phyloP scores from a whole-genome alignment of 2,329 filamentous ascomycete genomes.

The Botrytis paeoniae region DNA sequence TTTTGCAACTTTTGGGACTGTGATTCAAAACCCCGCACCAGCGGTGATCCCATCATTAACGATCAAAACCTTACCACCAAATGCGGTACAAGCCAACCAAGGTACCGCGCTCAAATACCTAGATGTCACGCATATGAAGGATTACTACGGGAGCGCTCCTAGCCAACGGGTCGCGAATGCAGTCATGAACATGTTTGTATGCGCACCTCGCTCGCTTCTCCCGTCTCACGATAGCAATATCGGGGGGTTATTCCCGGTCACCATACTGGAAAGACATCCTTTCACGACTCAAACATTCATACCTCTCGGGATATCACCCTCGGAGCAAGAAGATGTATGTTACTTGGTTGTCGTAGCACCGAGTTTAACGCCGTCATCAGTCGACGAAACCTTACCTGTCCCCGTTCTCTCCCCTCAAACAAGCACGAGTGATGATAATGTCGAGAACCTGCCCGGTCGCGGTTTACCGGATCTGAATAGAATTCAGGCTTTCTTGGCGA shows the following conservation, averaged over 20 bases:
- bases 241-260: conserved; percentile 57
- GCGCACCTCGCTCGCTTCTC: conserved; percentile 61
- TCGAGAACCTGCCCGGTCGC: conserved; percentile 28
- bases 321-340: conserved; percentile 44
- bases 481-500: conserved; percentile 75
- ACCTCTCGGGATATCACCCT: conserved; percentile 60
- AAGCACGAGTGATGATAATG: conserved; percentile 10
- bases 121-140: conserved; percentile 68
- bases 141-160: conserved; percentile 67
- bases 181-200: conserved; percentile 87
- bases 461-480: conserved; percentile 66
- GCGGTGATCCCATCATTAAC: conserved; percentile 49
- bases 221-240: conserved; percentile 29
- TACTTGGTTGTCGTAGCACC: conserved; percentile 92
- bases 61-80: conserved; percentile 39
- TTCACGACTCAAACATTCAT: conserved; percentile 93
- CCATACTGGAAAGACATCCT: conserved; percentile 83
- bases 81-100: conserved; percentile 71
- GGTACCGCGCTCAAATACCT: conserved; percentile 84
- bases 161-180: conserved; percentile 56
- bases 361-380: conserved; percentile 52
- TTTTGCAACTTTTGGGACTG: conserved; percentile 80
- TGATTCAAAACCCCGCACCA: conserved; percentile 70
- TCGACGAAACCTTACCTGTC: conserved; percentile 43
- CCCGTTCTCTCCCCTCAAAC: conserved; percentile 37